Evolutionary conservation across 257 asterid species (phyloP), one percentile per base, ranked within the genome.

Genomic region (Solanum chmielewskii): DNA sequence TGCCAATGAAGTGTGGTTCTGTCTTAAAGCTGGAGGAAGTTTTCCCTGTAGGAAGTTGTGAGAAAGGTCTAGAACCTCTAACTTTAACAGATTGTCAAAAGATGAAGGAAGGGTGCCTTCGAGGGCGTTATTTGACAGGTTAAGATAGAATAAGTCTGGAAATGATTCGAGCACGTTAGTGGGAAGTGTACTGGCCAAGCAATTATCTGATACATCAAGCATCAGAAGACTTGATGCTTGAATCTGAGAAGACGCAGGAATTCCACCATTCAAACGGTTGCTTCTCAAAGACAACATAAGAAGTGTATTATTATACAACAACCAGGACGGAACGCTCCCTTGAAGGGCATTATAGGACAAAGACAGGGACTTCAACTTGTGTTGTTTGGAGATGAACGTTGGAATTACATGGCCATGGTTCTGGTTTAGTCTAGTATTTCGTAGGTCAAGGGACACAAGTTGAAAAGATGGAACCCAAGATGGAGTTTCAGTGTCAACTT

Each of bases 391-490:
- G 25, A 81, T 47, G 83, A 87, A 87, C 15, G 73, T 81, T 21
- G 89, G 89, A 69, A 87, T 62, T 59, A 56, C 62, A 20, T 75
- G 83, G 45, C 89, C 83, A 25, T 87, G 21, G 29, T 87, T 64
- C 20, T 69, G 64, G 83, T 87, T 87, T 49, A 69, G 62, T n/a
- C 83, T 85, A n/a, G 74, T 68, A 77, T 82, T 82, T 16, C 86
- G 62, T 66, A 87, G 47, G 44, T 82, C 60, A 47, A 87, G 86
- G 11, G 25, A 68, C 45, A 82, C 37, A 35, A 87, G 86, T 77
- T 87, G 86, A 77, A 87, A 82, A 71, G 89, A 82, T 20, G 89
- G 86, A 69, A 23, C 49, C 89, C 86, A 80, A 80, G 85, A 80
- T 80, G 85, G 29, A 80, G 69, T 49, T 80, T 80, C 85, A 49